phyloP scores from a whole-genome alignment of 2,329 filamentous ascomycete species.

The Cercospora sesami region DNA sequence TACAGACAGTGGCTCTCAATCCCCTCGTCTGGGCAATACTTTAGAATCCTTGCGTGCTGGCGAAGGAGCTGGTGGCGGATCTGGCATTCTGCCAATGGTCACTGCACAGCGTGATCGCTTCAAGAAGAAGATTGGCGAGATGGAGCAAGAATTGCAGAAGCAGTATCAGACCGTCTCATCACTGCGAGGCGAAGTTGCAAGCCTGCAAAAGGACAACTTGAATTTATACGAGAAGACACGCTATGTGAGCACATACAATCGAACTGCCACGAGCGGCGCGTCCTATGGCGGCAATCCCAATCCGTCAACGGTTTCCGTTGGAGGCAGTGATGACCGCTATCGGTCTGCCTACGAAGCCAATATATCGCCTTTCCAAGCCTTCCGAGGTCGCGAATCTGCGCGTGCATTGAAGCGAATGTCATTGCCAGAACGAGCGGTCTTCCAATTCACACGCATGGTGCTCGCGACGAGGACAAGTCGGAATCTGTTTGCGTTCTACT shows the following conservation, averaged over 20 bases:
- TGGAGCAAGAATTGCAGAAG: slow-evolving; percentile 87
- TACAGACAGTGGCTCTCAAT: slow-evolving; percentile 36
- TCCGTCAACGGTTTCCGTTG: slow-evolving; percentile 66
- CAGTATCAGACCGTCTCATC: slow-evolving; percentile 79
- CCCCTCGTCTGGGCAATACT: slow-evolving; percentile 42
- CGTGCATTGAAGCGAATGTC: slow-evolving; percentile 92
- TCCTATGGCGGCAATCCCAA: slow-evolving; percentile 66
- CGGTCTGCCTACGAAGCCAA: slow-evolving; percentile 91
- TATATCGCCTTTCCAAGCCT: slow-evolving; percentile 92
- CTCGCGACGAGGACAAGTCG: slow-evolving; percentile 85
- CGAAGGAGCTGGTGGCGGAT: slow-evolving; percentile 69
- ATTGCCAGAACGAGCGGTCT: slow-evolving; percentile 83
- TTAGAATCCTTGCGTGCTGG: slow-evolving; percentile 64
- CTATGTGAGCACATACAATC: slow-evolving; percentile 91
- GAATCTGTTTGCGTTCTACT: slow-evolving; percentile 92
- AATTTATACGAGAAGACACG: slow-evolving; percentile 96
- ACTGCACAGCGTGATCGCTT: slow-evolving; percentile 97
- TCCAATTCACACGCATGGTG: slow-evolving; percentile 87
- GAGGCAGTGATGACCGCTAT: slow-evolving; percentile 70
- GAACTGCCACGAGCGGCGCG: slow-evolving; percentile 66
- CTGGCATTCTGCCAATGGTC: slow-evolving; percentile 88
- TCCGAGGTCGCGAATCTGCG: slow-evolving; percentile 87
- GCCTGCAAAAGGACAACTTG: slow-evolving; percentile 92
- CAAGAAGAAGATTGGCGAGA: slow-evolving; percentile 89
- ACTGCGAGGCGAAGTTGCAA: slow-evolving; percentile 84